phyloP scores from a whole-genome alignment of 352 stramenopile genomes.

The Phytophthora megakarya region DNA sequence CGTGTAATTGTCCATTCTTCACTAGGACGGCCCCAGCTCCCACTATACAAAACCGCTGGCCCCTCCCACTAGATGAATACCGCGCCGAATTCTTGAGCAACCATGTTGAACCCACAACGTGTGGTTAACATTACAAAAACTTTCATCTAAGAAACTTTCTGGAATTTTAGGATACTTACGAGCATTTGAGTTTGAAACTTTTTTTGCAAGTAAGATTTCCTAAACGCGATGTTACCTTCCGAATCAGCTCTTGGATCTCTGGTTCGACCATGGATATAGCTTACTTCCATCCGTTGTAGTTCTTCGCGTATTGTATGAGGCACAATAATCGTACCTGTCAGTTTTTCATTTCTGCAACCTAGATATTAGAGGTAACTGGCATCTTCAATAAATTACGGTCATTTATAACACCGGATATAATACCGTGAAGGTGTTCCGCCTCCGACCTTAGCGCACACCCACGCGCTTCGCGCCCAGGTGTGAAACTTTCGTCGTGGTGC shows the following conservation, averaged over 20 bases:
- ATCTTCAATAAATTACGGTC: conserved; percentile 10
- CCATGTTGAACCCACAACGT: conserved; percentile 1
- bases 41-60: too few relatives aligned
- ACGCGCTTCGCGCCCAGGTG: too few relatives aligned
- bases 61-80: too few relatives aligned
- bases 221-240: not conserved
- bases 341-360: too few relatives aligned
- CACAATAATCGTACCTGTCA: too few relatives aligned
- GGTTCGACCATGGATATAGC: not conserved
- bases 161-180: not conserved
- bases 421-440: conserved; percentile 2
- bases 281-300: not conserved
- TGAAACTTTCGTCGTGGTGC: too few relatives aligned
- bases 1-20: too few relatives aligned
- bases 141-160: conserved; percentile 11
- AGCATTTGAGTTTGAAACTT: not conserved
- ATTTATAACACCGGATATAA: conserved; percentile 5
- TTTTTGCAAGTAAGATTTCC: not conserved
- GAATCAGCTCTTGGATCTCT: conserved; percentile 1
- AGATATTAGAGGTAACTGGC: not conserved
- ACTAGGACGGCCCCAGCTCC: too few relatives aligned
- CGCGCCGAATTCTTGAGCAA: not conserved
- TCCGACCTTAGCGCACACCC: too few relatives aligned
- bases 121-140: conserved; percentile 3
- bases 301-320: too few relatives aligned